A percentile compares a stretch with the other conserved stretches of the same genome.
These are phyloP conservation scores for Mucuna pruriens DNA, from an alignment of 306 rosid genomes.

Conservation along the genomic window DNA sequence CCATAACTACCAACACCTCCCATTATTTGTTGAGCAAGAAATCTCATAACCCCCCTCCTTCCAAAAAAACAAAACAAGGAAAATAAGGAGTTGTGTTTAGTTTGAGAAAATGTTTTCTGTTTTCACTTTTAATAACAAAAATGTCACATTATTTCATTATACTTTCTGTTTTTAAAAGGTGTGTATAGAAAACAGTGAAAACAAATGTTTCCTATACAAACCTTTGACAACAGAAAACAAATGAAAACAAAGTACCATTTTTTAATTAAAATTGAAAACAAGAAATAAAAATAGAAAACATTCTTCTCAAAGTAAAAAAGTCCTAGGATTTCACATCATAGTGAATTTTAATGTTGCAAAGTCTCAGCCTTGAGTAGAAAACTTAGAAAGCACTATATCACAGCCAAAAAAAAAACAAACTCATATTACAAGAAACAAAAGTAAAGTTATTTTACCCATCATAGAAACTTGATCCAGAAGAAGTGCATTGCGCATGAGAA, in stretches of 20 bases:
- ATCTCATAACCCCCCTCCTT: neutral
- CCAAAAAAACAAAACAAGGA: neutral
- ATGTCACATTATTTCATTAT: too few species aligned
- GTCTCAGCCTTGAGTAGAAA: neutral
- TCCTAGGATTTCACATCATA: neutral
- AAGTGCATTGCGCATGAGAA: conserved; percentile 1
- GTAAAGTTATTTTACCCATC: conserved; percentile 14
- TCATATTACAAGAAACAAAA: conserved; percentile 8
- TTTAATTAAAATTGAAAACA: neutral
- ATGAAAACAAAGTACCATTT: neutral
- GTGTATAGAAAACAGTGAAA: neutral
- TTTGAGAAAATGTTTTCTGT: neutral
- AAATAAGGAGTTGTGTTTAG: neutral
- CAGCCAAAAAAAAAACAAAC: neutral
- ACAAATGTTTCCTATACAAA: neutral
- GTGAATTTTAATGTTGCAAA: neutral
- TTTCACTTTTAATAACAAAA: neutral
- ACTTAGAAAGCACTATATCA: neutral
- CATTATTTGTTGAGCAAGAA: neutral
- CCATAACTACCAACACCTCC: conserved; percentile 14
- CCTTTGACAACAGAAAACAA: neutral
- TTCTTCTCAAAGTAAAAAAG: neutral
- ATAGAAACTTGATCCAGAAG: conserved; percentile 22
- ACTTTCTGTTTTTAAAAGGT: neutral
- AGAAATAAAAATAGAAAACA: neutral